Evolutionary conservation across 768 basidiomycete genomes (phyloP), one percentile per base, ranked within the genome.

Genomic region (Podaxis carcinomalis): DNA sequence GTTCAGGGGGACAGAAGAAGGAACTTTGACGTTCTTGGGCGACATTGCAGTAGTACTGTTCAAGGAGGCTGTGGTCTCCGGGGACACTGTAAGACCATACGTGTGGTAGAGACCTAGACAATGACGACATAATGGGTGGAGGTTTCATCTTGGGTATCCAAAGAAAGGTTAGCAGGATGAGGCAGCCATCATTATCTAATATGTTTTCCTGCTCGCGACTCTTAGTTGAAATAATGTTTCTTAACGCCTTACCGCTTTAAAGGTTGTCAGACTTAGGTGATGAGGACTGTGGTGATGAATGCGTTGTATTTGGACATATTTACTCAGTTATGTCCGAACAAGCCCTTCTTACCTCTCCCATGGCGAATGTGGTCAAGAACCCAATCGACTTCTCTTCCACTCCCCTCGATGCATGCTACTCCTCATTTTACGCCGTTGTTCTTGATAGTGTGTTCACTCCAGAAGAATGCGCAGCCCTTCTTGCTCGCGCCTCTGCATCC

Each of bases 381-480:
- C 62, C 35, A 9, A 67, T 72, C 50, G 71, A 76, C 63, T 73
- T 77, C 56, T 64, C 74, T 5, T 27, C 67, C 11, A 75, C 77
- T 1, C 37, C 67, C 1, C 59, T 78, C 16, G 65, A 66, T 39
- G 59, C 54, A 2, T 59, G 68, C 36, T 79, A 77, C 63, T 62
- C 66, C 4, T 68, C 68, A 35, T 70, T 70, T 51, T 79, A 74
- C 57, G 76, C 77, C 16, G 68, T 69, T 37, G 60, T 80, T 35
- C 55, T 80, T 13, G 78, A 79, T 68, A 65, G 77, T 56, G 68
- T 77, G 4, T 73, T 79, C 51, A 73, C 72, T 0, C 65, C 68
- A 1, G 65, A 70, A 19, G 78, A 80, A 67, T 79, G 78, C 56
- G 63, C 62, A 1, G 54, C 69, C 13, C 66, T 79, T 7, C 61